Base-by-base conservation (phyloP, 2,329 filamentous ascomycete species). In the Hyphodiscus sp. region DNA sequence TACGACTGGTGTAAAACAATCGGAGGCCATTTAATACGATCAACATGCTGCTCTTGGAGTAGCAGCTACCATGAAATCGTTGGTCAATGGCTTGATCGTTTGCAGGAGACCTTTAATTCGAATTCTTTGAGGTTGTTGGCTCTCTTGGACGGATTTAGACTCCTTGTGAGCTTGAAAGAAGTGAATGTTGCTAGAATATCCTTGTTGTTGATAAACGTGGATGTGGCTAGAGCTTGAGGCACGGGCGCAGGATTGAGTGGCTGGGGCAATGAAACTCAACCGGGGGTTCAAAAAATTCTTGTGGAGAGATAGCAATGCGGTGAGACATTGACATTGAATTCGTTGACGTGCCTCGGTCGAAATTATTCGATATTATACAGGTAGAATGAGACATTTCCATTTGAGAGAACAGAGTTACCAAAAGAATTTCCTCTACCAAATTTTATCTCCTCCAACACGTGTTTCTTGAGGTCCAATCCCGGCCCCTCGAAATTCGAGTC, bases 11-110 rank as follows among this genome's bases (percentile, higher is more conserved):
- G 38, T 41, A 48, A 51, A 49, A 58, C 59, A 59, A 55, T 56
- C 49, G 52, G 52, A 57, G 29, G 57, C 57, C 59, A 63, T 63
- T 59, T 60, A 61, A 53, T 55, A 49, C 29, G 45, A 47, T 48
- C 26, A 20, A 33, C 33, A 47, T 30, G 58, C 51, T 55, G 56
- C 53, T 58, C 43, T 42, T 33, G 41, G 53, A 47, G 54, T 53
- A 50, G 53, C 52, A 57, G 49, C 42, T 29, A n/a, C 16, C 15
- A 44, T 38, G 41, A 54, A 60, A 52, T 58, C 50, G 50, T 54
- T 20, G 50, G 47, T 44, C 20, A 38, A 45, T 16, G 49, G 20
- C 4, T 13, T 41, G 47, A 41, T 46, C 15, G 41, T 23, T 23
- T 50, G 49, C 33, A 42, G 45, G 43, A 41, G 47, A 45, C 38